Conservation (phyloP, 495 filamentous ascomycete species). For the Copromyces sp. region DNA sequence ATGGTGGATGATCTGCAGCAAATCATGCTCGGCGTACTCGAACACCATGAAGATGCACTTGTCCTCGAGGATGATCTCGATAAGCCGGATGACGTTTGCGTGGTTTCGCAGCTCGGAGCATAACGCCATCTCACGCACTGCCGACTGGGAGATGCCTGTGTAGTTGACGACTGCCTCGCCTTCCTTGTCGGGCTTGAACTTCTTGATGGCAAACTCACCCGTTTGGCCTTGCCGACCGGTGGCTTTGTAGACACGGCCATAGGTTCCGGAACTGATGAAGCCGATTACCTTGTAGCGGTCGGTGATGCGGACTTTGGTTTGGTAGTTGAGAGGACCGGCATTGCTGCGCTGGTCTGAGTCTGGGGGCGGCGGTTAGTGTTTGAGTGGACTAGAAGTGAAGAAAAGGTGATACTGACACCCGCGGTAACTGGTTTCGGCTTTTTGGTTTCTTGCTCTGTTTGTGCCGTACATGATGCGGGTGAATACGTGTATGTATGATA, state of each 20-base stretch:
- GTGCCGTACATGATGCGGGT: conserved; percentile 7
- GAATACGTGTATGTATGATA: not conserved
- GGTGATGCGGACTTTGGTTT: conserved; percentile 77
- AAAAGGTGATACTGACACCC: conserved; percentile 13
- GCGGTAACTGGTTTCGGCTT: conserved; percentile 15
- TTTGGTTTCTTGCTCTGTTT: conserved; percentile 12
- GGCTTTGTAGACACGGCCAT: conserved; percentile 97
- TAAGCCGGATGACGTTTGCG: conserved; percentile 77
- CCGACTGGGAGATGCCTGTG: conserved; percentile 94
- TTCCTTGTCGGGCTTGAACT: conserved; percentile 99
- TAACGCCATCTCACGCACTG: conserved; percentile 96
- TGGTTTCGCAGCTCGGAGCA: conserved; percentile 80
- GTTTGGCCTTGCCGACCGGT: conserved; percentile 56
- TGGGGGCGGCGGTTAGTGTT: conserved; percentile 5
- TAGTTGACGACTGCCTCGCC: conserved; percentile 79
- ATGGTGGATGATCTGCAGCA: conserved; percentile 96
- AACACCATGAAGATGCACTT: conserved; percentile 99
- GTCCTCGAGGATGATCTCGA: conserved; percentile 95
- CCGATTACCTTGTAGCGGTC: conserved; percentile 93
- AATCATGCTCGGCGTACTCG: conserved; percentile 94
- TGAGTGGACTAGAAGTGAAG: not conserved
- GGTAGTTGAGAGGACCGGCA: conserved; percentile 46
- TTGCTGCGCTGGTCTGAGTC: conserved; percentile 37
- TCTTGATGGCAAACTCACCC: conserved; percentile 94
- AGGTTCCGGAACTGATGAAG: conserved; percentile 98